Conservation (phyloP, 768 basidiomycete species). For the Termitomyces sp. region DNA sequence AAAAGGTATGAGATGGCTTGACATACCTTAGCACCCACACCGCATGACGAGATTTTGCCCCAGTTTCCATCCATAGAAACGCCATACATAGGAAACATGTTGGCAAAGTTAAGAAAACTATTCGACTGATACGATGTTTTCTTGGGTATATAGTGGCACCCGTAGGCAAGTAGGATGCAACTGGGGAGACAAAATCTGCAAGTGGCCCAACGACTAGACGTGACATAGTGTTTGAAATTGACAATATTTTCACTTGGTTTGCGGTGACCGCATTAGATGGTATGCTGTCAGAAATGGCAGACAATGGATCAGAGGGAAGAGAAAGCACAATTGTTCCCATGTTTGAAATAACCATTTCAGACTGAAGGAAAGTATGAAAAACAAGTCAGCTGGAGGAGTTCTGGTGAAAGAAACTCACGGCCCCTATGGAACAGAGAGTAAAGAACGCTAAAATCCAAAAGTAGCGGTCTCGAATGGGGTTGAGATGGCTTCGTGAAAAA, state of each 20-base stretch:
- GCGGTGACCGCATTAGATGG: conserved; percentile 39
- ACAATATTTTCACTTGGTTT: conserved; percentile 67
- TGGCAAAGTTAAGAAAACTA: conserved; percentile 53
- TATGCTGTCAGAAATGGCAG: conserved; percentile 9
- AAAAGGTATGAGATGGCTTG: background rate
- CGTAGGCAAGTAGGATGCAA: conserved; percentile 39
- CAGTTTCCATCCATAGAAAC: conserved; percentile 53
- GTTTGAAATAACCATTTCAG: conserved; percentile 82
- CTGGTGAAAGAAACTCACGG: conserved; percentile 42
- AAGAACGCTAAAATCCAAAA: conserved; percentile 65
- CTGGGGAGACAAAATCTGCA: conserved; percentile 71
- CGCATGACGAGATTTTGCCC: conserved; percentile 42
- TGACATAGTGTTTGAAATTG: conserved; percentile 67
- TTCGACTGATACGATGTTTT: conserved; percentile 57
- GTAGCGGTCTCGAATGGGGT: conserved; percentile 49
- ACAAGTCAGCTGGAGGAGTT: background rate
- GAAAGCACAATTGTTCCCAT: conserved; percentile 74
- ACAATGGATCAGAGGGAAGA: conserved; percentile 36
- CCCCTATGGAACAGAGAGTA: conserved; percentile 55
- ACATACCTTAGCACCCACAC: conserved; percentile 72
- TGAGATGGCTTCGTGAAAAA: conserved; percentile 19
- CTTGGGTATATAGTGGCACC: conserved; percentile 33
- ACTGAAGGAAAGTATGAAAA: conserved; percentile 31
- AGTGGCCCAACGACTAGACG: conserved; percentile 66
- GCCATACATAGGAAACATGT: conserved; percentile 45